Evolutionary conservation across 257 asterid species (phyloP), one percentile per base, ranked within the genome.

Genomic region (Dorcoceras hygrometricum): DNA sequence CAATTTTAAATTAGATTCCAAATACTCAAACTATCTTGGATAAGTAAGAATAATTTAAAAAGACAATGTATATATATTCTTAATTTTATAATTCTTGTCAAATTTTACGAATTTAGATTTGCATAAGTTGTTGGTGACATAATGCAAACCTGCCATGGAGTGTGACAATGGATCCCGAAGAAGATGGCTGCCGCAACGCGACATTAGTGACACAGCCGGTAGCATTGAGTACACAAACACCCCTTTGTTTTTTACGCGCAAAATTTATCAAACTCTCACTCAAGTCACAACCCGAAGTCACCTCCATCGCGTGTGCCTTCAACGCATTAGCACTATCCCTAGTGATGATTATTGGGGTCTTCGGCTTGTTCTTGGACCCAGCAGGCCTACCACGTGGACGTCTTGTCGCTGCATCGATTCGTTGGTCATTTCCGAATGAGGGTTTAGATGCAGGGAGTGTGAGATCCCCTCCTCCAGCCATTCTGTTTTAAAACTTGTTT

Each of bases 331-430:
- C 85, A 34, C 93, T 87, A 80, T 92, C 98, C 67, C 97, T 55
- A 2, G 97, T 86, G 81, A 92, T 92, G 69, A 92, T 84, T 71
- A 92, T 86, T 4, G 98, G 98, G 19, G 98, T 93, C 66, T 92
- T 92, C 4, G 98, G 98, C 76, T 89, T 92, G 89, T 92, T 92
- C 73, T 92, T 92, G 27, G 98, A 91, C 16, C 98, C 98, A 0
- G 95, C 82, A 4, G 98, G 98, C 46, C 98, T 62, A 64, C 98
- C 98, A 11, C 98, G 96, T 6, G 92, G 89, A 58, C 96, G n/a
- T 69, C 78, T 65, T 66, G 54, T 16, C 5, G 54, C 72, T 22
- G 78, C 43, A 31, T 59, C 77, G 58, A 57, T 12, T n/a, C 56
- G 76, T 9, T 72, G 60, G 26, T 34, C 23, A 9, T 58, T 69